Conservation (phyloP, 768 basidiomycete genomes). For the Xerocomellus amylosporus region DNA sequence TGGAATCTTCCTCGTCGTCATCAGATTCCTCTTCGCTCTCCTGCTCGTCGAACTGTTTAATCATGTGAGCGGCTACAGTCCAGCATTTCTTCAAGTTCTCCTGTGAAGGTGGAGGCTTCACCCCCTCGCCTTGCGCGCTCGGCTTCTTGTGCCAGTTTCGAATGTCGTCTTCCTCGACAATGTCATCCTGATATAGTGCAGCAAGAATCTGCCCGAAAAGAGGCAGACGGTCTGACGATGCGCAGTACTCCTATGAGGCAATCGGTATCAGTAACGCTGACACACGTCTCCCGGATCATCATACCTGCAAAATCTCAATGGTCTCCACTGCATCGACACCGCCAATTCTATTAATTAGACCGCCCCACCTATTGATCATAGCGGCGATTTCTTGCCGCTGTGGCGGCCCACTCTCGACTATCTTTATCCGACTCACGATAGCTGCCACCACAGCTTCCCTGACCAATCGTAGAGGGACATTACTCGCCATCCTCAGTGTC, state of each 20-base stretch:
- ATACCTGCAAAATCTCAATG: conserved; percentile 72
- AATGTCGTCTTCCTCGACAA: conserved; percentile 88
- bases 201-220: conserved; percentile 86
- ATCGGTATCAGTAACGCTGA: background rate
- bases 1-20: conserved; percentile 22
- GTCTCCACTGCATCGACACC: conserved; percentile 83
- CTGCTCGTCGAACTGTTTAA: conserved; percentile 79
- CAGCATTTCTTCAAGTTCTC: conserved; percentile 69
- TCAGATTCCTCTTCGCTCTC: conserved; percentile 51
- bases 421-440: conserved; percentile 67
- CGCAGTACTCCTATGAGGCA: conserved; percentile 57
- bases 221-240: conserved; percentile 56
- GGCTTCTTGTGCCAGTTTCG: conserved; percentile 76
- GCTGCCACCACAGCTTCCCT: conserved; percentile 86
- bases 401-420: conserved; percentile 51
- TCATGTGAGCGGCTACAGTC: conserved; percentile 69
- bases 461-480: conserved; percentile 83
- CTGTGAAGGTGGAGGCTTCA: conserved; percentile 36
- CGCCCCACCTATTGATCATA: conserved; percentile 78
- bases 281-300: background rate
- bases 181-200: conserved; percentile 86
- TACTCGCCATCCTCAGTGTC: conserved; percentile 95
- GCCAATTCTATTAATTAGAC: conserved; percentile 75
- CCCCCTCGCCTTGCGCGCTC: conserved; percentile 50
- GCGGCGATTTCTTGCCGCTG: conserved; percentile 65